phyloP scores from a whole-genome alignment of 192 early-diverging fungal species.

The Hyaloraphidium curvatum region DNA sequence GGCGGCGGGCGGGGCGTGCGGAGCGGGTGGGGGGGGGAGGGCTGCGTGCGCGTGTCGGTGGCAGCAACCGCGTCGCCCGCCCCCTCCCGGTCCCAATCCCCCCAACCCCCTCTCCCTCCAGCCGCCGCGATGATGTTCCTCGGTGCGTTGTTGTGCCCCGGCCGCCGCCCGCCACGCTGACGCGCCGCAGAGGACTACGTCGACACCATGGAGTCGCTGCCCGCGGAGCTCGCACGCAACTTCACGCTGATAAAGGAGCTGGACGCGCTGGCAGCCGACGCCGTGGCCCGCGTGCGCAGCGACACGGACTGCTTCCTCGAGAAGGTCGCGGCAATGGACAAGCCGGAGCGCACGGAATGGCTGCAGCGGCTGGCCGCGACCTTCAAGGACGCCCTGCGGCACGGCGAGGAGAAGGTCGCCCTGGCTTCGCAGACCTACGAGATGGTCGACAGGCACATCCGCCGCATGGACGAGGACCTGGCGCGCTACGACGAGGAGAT shows the following conservation, averaged over 20 bases:
- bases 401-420: slow-evolving; percentile 85
- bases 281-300: no score
- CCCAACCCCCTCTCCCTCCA: no score
- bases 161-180: no score
- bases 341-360: slow-evolving; percentile 27
- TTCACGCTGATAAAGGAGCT: slow-evolving; percentile 43
- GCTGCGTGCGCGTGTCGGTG: no score
- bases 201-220: slow-evolving; percentile 66
- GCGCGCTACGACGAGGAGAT: slow-evolving; percentile 82
- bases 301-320: no score
- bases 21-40: no score
- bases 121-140: no score
- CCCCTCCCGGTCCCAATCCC: no score
- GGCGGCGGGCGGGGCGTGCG: no score
- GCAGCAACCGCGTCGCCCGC: no score
- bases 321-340: slow-evolving; percentile 26
- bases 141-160: neutral
- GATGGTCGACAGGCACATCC: slow-evolving; percentile 73
- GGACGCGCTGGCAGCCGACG: no score
- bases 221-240: slow-evolving; percentile 59
- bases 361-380: slow-evolving; percentile 29
- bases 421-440: slow-evolving; percentile 87
- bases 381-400: slow-evolving; percentile 57
- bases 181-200: slow-evolving; percentile 70
- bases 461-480: slow-evolving; percentile 78